Conservation (phyloP, 768 basidiomycete species). For the Mycena latifolia region DNA sequence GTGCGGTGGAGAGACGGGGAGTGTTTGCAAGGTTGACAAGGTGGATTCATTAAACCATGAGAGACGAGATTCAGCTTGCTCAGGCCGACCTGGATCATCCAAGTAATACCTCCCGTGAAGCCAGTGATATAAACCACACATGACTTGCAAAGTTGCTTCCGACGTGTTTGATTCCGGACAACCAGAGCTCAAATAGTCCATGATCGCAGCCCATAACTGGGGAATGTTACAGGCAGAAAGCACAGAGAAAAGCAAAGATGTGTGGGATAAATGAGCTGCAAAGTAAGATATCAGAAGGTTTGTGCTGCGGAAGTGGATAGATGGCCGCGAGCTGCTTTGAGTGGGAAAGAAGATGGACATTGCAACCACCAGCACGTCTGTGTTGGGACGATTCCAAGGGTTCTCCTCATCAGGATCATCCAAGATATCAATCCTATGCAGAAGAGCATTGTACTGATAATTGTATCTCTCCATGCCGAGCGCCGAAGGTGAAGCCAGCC, state of each 20-base stretch:
- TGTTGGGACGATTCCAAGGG: neutral
- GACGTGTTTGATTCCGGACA: neutral
- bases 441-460: neutral
- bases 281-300: neutral
- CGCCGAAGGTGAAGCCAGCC: neutral
- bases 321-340: neutral
- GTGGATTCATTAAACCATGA: neutral
- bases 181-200: neutral
- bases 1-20: neutral
- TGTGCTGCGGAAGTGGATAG: neutral
- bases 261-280: neutral
- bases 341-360: neutral
- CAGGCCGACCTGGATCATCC: too few species aligned
- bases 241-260: neutral
- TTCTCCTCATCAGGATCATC: neutral
- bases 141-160: slow-evolving; percentile 1
- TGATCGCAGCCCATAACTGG: neutral
- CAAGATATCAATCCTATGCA: neutral
- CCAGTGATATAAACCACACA: neutral
- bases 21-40: too few species aligned
- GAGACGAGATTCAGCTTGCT: neutral
- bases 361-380: neutral
- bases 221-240: neutral
- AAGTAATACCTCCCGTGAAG: neutral
- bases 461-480: neutral